Base-by-base conservation (phyloP, 306 rosid genomes). In the Ceratonia siliqua region DNA sequence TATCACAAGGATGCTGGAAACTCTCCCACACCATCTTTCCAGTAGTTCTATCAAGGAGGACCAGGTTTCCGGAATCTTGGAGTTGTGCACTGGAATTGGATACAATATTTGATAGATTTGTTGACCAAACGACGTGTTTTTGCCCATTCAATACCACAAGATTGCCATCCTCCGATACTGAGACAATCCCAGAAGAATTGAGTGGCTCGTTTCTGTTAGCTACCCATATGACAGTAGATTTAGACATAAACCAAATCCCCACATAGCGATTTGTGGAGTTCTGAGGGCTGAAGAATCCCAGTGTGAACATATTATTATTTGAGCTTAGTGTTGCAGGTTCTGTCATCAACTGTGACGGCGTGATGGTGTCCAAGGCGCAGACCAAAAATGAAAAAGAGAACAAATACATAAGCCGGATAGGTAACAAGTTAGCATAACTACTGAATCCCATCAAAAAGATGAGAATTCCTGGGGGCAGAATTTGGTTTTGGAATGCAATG, bases 51-150 rank as follows among this genome's bases (percentile, higher is more conserved):
- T 72, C 77, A 2, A 9, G 3, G 32, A 85, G 76, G 6, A 85
- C 53, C 0, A 84, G 48, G 28, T 76, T 81, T n/a, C 88, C 88
- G 1, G 62, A 21, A 14, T 84, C 88, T 0, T 30, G 52, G 32
- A 84, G 88, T 49, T 65, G 32, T 5, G 85, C 87, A 8, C 12
- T 67, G 18, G 87, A 64, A 54, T 65, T 63, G 22, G 27, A 21
- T 20, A 58, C 24, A 25, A 64, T 6, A 48, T 21, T 43, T 9
- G 83, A 22, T 3, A 79, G 28, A 35, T 38, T 57, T 27, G 67
- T 46, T 22, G 88, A 84, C 88, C 88, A 87, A 15, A 79, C 13
- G 15, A 73, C 27, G 15, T 20, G 35, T 1, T 65, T 52, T 2
- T 69, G 55, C 14, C 81, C 78, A 64, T 87, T 66, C 1, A 78